Conservation (phyloP, 2,329 filamentous ascomycete genomes). For the Geoglossum cookeanum region DNA sequence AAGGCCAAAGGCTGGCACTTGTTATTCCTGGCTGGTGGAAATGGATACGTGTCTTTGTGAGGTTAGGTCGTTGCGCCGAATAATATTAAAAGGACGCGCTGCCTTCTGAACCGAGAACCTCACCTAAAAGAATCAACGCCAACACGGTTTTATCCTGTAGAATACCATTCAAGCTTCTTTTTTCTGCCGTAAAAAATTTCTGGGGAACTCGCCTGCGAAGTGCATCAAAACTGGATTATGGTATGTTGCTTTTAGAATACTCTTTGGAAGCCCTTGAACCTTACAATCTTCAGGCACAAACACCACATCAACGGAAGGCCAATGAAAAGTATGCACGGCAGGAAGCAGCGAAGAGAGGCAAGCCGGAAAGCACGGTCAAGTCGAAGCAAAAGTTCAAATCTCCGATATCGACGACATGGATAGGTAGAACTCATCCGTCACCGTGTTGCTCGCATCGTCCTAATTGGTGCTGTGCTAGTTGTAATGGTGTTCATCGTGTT, state of each 20-base stretch:
- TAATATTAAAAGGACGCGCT: neutral
- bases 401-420: constrained; percentile 36
- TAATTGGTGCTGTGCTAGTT: constrained; percentile 21
- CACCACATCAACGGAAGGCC: constrained; percentile 61
- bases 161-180: neutral
- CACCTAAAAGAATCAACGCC: neutral
- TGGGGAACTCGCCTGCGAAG: neutral
- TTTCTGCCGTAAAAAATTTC: neutral
- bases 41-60: neutral
- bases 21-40: neutral
- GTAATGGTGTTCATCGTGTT: constrained; percentile 43
- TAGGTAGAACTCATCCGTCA: constrained; percentile 27
- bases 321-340: constrained; percentile 62
- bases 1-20: neutral
- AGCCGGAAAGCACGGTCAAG: constrained; percentile 33
- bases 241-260: neutral
- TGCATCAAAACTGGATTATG: neutral
- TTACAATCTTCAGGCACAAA: constrained; percentile 44
- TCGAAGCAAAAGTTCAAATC: constrained; percentile 31
- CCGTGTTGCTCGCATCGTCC: neutral
- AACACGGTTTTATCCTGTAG: neutral
- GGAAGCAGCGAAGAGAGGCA: constrained; percentile 57
- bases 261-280: neutral
- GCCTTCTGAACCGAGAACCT: neutral
- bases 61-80: neutral